Base-by-base conservation (phyloP, 345 rosid genomes). In the Boechera stricta region DNA sequence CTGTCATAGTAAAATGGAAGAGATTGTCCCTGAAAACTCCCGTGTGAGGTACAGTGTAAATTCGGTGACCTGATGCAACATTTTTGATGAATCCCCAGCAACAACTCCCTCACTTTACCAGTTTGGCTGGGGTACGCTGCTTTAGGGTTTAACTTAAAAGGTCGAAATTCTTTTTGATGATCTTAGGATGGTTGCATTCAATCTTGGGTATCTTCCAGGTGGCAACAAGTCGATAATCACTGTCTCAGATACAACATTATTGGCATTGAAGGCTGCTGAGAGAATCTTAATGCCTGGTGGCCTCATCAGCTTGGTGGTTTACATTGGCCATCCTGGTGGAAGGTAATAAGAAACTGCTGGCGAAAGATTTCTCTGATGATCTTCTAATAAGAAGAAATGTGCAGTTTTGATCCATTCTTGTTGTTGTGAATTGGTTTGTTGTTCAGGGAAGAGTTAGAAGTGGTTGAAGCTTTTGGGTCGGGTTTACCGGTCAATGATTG, bases 141-240 rank as follows among this genome's bases (percentile, higher is more conserved):
- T 21, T 21, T 21, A 21, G 24, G 32, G 4, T 3, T 33, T 42
- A 12, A 28, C 7, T 53, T 15, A 39, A 62, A 4, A 41, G 11
- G 35, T 64, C 8, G 11, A 26, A 41, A 16, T 41, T 4, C 24
- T 24, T 10, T 41, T 5, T 18, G 35, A 33, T 67, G 62, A 38
- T 66, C 56, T 10, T 68, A 92, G 98, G 85, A 90, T 90, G 76
- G 89, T 94, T 53, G 92, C 95, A 28, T 92, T 94, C 86, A 94
- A 94, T 82, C 80, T 94, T 77, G 98, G 98, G 26, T 94, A 89
- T 76, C 97, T 92, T 85, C 98, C 98, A 15, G 94, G 97, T 73
- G 93, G 97, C 56, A 82, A 88, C 80, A 90, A 88, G 83, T 77
- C 82, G 11, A 64, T 88, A 72, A 88, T 84, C 74, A 94, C 94